A percentile compares a stretch with the other conserved stretches of the same genome.
Evolutionary conservation across 805 yeast genomes (phyloP).

Genomic region (Saccharomycopsis sp.): DNA sequence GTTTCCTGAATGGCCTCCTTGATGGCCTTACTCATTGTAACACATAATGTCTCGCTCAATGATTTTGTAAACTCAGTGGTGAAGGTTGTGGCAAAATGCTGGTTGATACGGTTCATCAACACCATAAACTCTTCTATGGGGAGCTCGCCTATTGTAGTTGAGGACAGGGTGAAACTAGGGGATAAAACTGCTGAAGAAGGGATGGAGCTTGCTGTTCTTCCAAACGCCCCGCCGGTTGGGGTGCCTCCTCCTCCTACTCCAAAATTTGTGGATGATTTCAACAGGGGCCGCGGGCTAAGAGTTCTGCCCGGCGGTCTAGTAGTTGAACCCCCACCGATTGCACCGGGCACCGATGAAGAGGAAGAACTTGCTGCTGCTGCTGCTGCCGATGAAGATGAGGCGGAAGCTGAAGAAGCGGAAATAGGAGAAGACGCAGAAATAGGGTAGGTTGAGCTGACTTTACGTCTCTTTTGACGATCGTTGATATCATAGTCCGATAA

Average conservation of each 20-base stretch:
- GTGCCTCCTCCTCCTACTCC: neutral
- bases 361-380: neutral
- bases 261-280: neutral
- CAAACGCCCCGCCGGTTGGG: neutral
- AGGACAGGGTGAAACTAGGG: neutral
- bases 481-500: neutral
- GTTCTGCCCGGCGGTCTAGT: neutral
- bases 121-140: conserved; percentile 16
- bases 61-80: conserved; percentile 18
- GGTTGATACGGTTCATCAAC: conserved; percentile 16
- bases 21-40: conserved; percentile 14
- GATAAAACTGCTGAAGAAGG: neutral
- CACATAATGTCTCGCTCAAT: conserved; percentile 14
- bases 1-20: conserved; percentile 20
- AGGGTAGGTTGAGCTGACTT: conserved; percentile 7
- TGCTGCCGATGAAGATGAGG: neutral
- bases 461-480: conserved; percentile 4
- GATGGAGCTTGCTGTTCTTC: too few relatives aligned
- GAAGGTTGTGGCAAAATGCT: conserved; percentile 20
- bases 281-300: too few relatives aligned
- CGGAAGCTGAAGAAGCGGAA: neutral
- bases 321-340: neutral
- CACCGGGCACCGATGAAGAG: neutral
- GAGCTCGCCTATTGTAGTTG: conserved; percentile 15
- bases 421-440: neutral